phyloP scores from a whole-genome alignment of 352 stramenopile species.

The Phytophthora sansomeana region DNA sequence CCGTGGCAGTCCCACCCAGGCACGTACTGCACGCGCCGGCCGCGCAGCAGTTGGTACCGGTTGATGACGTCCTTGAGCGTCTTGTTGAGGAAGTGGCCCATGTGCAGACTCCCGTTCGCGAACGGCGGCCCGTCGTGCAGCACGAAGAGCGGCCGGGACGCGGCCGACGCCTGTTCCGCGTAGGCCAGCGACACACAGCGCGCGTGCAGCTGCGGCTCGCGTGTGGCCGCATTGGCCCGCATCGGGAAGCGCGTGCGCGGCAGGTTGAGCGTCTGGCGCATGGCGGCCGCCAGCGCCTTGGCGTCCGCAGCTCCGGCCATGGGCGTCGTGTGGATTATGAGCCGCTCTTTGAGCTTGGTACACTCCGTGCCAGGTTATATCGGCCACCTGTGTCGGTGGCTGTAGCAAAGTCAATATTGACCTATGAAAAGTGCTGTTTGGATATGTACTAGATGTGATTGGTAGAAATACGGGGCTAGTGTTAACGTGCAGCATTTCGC shows the following conservation, averaged over 20 bases:
- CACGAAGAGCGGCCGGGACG: conserved; percentile 75
- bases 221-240: conserved; percentile 93
- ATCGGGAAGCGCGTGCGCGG: conserved; percentile 97
- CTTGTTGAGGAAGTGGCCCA: conserved; percentile 95
- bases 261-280: conserved; percentile 95
- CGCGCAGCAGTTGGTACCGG: conserved; percentile 94
- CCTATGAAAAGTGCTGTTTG: no score
- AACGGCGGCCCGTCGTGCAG: conserved; percentile 99
- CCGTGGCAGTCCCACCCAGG: conserved; percentile 99
- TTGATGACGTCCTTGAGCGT: conserved; percentile 99
- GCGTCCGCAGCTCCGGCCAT: conserved; percentile 44
- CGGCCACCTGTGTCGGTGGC: no score
- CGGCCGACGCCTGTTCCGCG: conserved; percentile 42
- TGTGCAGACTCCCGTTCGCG: conserved; percentile 98
- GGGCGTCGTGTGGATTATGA: not conserved
- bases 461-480: no score
- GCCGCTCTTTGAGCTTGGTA: conserved; percentile 17
- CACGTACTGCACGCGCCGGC: conserved; percentile 95
- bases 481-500: no score
- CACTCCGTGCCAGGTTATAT: no score
- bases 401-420: no score
- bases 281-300: conserved; percentile 73
- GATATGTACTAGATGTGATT: no score
- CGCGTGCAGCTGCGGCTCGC: conserved; percentile 77
- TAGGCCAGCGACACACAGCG: conserved; percentile 77